Evolutionary conservation across 2,329 filamentous ascomycete species (phyloP), one percentile per base, ranked within the genome.

Genomic region (Colletotrichum orchidophilum): DNA sequence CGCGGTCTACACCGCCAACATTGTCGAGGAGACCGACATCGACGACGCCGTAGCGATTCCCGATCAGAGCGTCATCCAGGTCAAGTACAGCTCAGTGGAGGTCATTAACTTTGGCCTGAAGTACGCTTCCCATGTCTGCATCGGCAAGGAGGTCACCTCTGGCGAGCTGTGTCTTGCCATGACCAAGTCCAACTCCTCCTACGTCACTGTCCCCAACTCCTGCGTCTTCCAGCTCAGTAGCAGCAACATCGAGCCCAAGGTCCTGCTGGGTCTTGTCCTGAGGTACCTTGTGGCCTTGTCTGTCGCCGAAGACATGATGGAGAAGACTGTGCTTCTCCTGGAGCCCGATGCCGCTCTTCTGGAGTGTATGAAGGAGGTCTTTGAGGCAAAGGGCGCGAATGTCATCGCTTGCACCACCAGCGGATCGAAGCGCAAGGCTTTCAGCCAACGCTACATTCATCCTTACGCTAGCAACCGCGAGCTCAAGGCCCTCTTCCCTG

Each of bases 21-120:
- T 71, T 5, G 70, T 72, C 7, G 64, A 71, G 59, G 69, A 66
- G 33, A 63, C 60, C 1, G 70, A 72, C 24, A 66, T 72, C 75
- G 33, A 68, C 73, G 31, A 71, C 50, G 60, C 46, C 33, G 13
- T 69, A 9, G 27, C 42, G 12, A 7, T 46, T 3, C 35, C 46
- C 1, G 67, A 63, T 24, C 42, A 72, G 26, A 66, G 74, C 9
- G 21, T 64, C 2, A 75, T 82, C 24, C 76, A 78, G 39, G 81
- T 83, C 0, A 74, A 80, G 24, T 84, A 82, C 75, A 84, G 83
- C 75, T 81, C 78, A 0, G 74, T 77, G 0, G 73, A 77, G 13
- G 73, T 77, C 0, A n/a, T 83, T n/a, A 76, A 73, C 27, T 53
- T 80, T 1, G 74, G 73, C 1, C 69, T 71, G 8, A 66, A 60